Conservation (phyloP, 2,329 filamentous ascomycete genomes). For the Cladophialophora exuberans region DNA sequence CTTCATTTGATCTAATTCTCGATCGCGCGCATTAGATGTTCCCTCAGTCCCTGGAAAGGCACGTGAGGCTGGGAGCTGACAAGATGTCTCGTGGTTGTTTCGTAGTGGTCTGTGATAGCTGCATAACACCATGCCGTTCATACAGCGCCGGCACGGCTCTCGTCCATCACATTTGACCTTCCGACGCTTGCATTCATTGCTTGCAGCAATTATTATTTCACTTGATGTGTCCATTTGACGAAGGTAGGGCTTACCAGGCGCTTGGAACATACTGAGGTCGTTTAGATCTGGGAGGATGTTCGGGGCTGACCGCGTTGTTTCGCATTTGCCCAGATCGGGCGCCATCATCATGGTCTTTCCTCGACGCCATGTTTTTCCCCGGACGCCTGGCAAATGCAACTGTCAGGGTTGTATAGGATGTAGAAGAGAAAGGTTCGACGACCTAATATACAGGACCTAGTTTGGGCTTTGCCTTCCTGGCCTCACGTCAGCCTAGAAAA, state of each 20-base stretch:
- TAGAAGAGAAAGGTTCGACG: not conserved
- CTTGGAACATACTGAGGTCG: constrained; percentile 14
- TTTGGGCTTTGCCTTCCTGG: not conserved
- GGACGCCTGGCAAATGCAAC: not conserved
- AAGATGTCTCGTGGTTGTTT: not conserved
- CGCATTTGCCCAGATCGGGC: not conserved
- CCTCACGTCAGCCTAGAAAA: not conserved
- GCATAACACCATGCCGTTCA: constrained; percentile 9
- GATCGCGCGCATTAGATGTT: not conserved
- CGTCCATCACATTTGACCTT: constrained; percentile 77
- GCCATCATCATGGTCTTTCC: not conserved
- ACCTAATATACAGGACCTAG: not conserved
- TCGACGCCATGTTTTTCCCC: not conserved
- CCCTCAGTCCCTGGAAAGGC: not conserved
- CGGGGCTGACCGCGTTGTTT: not conserved
- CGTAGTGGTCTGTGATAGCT: constrained; percentile 5
- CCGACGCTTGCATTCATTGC: constrained; percentile 74
- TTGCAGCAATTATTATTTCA: constrained; percentile 35
- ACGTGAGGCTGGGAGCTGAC: not conserved
- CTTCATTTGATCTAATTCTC: not conserved
- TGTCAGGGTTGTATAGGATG: too few species aligned
- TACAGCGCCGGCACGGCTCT: constrained; percentile 68
- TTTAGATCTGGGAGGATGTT: not conserved
- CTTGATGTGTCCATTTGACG: not conserved
- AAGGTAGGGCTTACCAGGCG: constrained; percentile 9